Evolutionary conservation across 164 flowering plant species (phyloP).

Genomic region (Dillenia turbinata): DNA sequence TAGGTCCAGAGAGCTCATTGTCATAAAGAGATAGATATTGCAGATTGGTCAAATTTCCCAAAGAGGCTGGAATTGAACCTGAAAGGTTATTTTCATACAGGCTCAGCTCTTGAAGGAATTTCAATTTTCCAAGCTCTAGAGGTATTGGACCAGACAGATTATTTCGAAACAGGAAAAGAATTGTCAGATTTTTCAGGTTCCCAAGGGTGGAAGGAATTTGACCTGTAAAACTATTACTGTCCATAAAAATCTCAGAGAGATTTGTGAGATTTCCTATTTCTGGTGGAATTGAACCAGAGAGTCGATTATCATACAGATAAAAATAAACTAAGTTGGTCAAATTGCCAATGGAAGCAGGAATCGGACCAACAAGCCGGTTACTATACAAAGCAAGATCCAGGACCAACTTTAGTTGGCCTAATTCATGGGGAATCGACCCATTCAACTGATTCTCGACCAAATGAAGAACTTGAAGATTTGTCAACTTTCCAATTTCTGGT

Average conservation of each 20-base stretch:
- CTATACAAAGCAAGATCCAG: no score
- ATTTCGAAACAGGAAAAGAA: not conserved
- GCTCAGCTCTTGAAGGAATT: not conserved
- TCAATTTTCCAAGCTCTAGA: not conserved
- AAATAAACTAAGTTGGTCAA: constrained; percentile 15
- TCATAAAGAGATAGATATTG: not conserved
- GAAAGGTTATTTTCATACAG: not conserved
- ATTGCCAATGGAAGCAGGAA: constrained; percentile 26
- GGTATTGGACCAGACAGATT: constrained; percentile 1
- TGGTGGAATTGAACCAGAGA: constrained; percentile 21
- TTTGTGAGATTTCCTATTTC: constrained; percentile 22
- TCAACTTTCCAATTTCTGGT: constrained; percentile 13
- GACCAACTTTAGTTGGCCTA: no score
- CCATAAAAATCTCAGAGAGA: not conserved
- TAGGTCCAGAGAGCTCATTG: not conserved
- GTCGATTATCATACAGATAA: constrained; percentile 4
- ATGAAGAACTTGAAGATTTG: not conserved
- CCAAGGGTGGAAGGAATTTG: not conserved
- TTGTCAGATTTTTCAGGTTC: not conserved
- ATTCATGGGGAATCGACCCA: no score
- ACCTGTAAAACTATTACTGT: not conserved
- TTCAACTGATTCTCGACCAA: no score
- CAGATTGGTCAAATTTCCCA: not conserved
- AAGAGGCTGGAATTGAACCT: not conserved
- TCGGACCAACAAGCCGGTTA: constrained; percentile 12